Evolutionary conservation across 202 grass and related monocot genomes (phyloP).

Genomic region (Zizania palustris): DNA sequence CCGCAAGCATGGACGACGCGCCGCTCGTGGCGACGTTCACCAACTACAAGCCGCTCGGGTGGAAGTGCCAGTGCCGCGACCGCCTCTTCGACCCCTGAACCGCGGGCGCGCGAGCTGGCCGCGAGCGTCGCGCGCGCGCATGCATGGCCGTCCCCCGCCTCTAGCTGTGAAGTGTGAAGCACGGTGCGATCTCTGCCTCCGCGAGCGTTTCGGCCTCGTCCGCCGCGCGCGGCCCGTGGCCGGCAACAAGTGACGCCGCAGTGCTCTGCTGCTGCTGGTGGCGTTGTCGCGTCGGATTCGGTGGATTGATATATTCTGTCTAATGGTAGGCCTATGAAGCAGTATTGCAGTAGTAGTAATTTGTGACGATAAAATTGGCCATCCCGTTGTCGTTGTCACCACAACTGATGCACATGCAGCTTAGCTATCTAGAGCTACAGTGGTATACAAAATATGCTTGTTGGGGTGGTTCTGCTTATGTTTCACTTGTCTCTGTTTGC

Average conservation of each 20-base stretch:
- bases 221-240: not conserved
- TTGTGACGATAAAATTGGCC: not conserved
- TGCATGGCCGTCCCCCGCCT: too few relatives aligned
- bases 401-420: not conserved
- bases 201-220: not conserved
- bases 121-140: not conserved
- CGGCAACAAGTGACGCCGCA: not conserved
- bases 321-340: not conserved
- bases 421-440: not conserved
- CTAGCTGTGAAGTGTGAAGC: not conserved
- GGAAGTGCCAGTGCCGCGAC: constrained; percentile 75
- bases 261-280: not conserved
- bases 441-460: too few relatives aligned
- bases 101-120: too few relatives aligned
- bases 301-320: not conserved
- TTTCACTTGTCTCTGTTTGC: not conserved
- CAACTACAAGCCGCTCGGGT: constrained; percentile 77
- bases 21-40: constrained; percentile 43
- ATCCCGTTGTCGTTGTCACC: not conserved
- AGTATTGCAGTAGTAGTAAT: not conserved
- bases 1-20: not conserved
- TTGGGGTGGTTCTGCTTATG: not conserved
- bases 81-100: constrained; percentile 64
- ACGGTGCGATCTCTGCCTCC: not conserved
- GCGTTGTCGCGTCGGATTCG: not conserved